Conservation (phyloP, 805 yeast genomes). For the Sungouiella blattae region DNA sequence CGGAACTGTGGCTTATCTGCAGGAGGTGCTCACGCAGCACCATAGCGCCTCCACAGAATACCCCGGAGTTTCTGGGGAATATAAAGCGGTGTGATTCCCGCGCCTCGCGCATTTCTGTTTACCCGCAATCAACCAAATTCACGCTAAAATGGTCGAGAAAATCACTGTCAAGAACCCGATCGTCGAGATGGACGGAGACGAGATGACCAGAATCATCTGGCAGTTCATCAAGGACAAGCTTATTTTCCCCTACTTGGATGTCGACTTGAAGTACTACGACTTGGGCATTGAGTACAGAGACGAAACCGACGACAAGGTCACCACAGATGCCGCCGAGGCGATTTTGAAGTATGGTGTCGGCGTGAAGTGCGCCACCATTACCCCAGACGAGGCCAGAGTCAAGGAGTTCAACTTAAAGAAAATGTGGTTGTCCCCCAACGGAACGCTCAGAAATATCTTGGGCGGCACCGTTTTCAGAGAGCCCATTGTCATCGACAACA, state of each 20-base stretch:
- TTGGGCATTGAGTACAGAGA: constrained; percentile 67
- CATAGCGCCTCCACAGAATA: not conserved
- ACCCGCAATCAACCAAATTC: not conserved
- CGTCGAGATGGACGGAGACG: constrained; percentile 82
- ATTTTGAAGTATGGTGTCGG: constrained; percentile 75
- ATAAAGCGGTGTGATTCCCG: not conserved
- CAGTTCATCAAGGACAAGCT: constrained; percentile 64
- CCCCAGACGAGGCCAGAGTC: constrained; percentile 80
- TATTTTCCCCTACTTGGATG: constrained; percentile 64
- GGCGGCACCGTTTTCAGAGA: constrained; percentile 86
- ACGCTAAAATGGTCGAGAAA: too few relatives aligned
- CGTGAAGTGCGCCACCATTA: constrained; percentile 80
- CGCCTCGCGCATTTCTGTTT: not conserved
- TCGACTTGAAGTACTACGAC: constrained; percentile 75
- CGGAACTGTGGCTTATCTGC: too few relatives aligned
- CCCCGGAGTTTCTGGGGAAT: constrained; percentile 2
- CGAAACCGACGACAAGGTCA: constrained; percentile 66
- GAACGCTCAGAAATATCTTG: constrained; percentile 75
- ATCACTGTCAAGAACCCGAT: constrained; percentile 70
- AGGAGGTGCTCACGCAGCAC: too few relatives aligned
- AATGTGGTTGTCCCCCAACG: constrained; percentile 87
- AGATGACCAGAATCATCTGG: constrained; percentile 86
- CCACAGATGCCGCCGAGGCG: constrained; percentile 77
- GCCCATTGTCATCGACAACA: constrained; percentile 73
- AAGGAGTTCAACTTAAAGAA: constrained; percentile 68